Percentiles rank a stretch among this genome's conserved stretches.
phyloP scores from a whole-genome alignment of 1,284 basidiomycete genomes.

The Chalciporus sp. region DNA sequence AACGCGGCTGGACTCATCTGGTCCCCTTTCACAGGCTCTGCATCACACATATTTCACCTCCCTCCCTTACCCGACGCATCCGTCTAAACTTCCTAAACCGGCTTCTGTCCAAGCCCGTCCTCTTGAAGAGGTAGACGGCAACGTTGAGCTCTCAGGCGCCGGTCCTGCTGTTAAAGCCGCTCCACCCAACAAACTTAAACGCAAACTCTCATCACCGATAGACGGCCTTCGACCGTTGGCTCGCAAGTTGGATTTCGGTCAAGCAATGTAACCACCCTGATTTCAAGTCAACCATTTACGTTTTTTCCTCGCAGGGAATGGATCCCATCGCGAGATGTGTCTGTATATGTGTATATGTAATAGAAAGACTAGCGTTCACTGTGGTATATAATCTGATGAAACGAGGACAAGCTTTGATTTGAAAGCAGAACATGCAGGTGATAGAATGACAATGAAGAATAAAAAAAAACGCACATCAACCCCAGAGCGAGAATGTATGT shows the following conservation, averaged over 20 bases:
- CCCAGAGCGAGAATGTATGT: conserved; percentile 4
- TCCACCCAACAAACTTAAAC: conserved; percentile 49
- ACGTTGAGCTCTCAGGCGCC: conserved; percentile 47
- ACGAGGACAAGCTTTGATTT: background rate
- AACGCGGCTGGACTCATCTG: conserved; percentile 1
- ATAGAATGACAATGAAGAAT: conserved; percentile 15
- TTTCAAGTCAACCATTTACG: background rate
- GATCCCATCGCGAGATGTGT: background rate
- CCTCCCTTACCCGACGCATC: conserved; percentile 78
- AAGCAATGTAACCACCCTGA: conserved; percentile 12
- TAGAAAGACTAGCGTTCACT: background rate
- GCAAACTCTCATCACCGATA: conserved; percentile 46
- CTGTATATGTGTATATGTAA: conserved; percentile 10
- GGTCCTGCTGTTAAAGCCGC: conserved; percentile 42
- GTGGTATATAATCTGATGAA: background rate
- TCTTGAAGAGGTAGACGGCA: conserved; percentile 75
- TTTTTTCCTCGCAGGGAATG: background rate
- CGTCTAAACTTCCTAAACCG: conserved; percentile 82
- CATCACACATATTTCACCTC: conserved; percentile 79
- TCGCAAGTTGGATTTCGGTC: conserved; percentile 50
- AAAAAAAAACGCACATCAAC: conserved; percentile 13
- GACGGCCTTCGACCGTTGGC: conserved; percentile 45
- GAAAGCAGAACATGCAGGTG: conserved; percentile 1
- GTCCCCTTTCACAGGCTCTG: conserved; percentile 54
- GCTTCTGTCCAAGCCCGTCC: conserved; percentile 50